phyloP scores from a whole-genome alignment of 1,284 basidiomycete genomes.

The Thelephora terrestris region DNA sequence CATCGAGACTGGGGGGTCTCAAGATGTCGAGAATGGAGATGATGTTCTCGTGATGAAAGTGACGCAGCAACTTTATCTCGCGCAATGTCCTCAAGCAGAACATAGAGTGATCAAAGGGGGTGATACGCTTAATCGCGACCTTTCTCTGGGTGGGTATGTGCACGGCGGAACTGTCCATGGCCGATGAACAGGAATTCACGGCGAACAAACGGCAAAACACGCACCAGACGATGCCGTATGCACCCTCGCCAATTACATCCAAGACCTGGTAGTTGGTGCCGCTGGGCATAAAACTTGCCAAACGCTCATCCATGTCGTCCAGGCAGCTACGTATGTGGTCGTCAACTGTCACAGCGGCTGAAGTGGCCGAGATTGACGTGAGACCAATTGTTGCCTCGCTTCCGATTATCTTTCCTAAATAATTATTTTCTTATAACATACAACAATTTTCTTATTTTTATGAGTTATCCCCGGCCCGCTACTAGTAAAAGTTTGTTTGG shows the following conservation, averaged over 20 bases:
- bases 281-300: slow-evolving; percentile 43
- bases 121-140: slow-evolving; percentile 73
- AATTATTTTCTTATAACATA: background rate
- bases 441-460: background rate
- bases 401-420: background rate
- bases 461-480: background rate
- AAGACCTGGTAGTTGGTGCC: slow-evolving; percentile 58
- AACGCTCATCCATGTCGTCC: slow-evolving; percentile 35
- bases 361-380: slow-evolving; percentile 1
- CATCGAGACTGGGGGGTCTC: slow-evolving; percentile 44
- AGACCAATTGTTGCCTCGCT: too few species aligned
- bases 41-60: slow-evolving; percentile 74
- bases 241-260: slow-evolving; percentile 80
- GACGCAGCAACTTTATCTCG: slow-evolving; percentile 79
- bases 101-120: slow-evolving; percentile 84
- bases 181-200: slow-evolving; percentile 3
- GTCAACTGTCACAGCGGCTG: background rate
- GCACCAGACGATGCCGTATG: slow-evolving; percentile 66
- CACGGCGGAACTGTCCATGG: slow-evolving; percentile 48
- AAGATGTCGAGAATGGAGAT: slow-evolving; percentile 81
- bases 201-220: slow-evolving; percentile 10
- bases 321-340: slow-evolving; percentile 7
- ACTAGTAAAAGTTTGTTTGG: background rate
- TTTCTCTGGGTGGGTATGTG: slow-evolving; percentile 50
- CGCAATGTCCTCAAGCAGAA: slow-evolving; percentile 80